phyloP scores from a whole-genome alignment of 495 filamentous ascomycete genomes.

The Mycothermus thermophilus region DNA sequence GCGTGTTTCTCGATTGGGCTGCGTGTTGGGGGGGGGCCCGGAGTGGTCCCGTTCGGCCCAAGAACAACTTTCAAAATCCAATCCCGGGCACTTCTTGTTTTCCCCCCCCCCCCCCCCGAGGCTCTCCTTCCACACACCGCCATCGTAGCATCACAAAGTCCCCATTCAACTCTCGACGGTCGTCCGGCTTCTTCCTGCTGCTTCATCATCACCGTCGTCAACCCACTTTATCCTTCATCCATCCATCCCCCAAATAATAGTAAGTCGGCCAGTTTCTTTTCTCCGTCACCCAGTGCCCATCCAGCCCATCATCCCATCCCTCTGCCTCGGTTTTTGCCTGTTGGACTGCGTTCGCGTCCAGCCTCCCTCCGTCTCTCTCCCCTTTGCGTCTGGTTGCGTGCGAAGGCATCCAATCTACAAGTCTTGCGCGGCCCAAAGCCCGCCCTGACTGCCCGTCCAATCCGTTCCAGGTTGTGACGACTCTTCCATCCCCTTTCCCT shows the following conservation, averaged over 20 bases:
- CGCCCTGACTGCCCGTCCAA: too few species aligned
- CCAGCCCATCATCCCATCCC: constrained; percentile 10
- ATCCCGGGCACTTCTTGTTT: too few species aligned
- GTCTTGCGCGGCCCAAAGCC: constrained; percentile 7
- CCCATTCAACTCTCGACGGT: constrained; percentile 16
- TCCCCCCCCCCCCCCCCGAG: constrained; percentile 15
- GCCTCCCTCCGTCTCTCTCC: too few species aligned
- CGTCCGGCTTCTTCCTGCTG: too few species aligned
- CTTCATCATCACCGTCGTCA: constrained; percentile 18
- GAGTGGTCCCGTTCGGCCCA: constrained; percentile 16
- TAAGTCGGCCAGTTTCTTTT: constrained; percentile 20
- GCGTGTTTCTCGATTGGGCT: too few species aligned
- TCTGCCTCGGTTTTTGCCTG: too few species aligned
- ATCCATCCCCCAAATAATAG: constrained; percentile 12
- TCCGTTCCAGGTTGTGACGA: constrained; percentile 5
- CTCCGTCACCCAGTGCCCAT: constrained; percentile 1
- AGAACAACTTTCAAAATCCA: constrained; percentile 30
- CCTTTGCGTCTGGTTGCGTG: too few species aligned
- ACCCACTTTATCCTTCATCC: constrained; percentile 14
- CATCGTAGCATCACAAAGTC: constrained; percentile 17
- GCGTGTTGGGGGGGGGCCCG: too few species aligned
- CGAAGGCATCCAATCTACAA: constrained; percentile 7
- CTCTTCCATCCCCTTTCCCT: constrained; percentile 5
- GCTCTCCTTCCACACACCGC: constrained; percentile 22
- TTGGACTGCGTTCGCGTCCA: too few species aligned